Conservation (phyloP, 768 basidiomycete species). For the Harrya chromipes region DNA sequence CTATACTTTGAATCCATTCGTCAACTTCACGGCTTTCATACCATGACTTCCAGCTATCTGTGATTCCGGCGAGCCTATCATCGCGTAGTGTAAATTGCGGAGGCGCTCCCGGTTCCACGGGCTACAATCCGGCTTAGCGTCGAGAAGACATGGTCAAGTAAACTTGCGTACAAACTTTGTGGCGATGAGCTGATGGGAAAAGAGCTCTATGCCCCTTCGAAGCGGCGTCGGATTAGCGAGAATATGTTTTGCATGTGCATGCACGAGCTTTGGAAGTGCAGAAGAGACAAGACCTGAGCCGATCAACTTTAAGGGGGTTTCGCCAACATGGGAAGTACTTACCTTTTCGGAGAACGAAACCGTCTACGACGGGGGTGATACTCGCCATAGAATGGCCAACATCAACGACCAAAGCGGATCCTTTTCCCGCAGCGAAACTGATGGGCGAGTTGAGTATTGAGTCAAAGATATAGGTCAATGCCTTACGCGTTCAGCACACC, state of each 20-base stretch:
- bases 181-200: conserved; percentile 88
- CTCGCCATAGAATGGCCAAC: conserved; percentile 87
- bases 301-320: neutral
- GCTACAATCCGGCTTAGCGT: conserved; percentile 38
- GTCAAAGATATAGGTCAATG: conserved; percentile 22
- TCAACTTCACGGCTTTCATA: conserved; percentile 82
- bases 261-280: conserved; percentile 73
- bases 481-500: conserved; percentile 87
- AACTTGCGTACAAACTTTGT: conserved; percentile 58
- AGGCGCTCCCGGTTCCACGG: conserved; percentile 65
- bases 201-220: conserved; percentile 63
- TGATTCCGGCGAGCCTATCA: conserved; percentile 69
- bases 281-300: conserved; percentile 72
- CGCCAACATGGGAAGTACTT: neutral
- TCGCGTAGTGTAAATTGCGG: conserved; percentile 72
- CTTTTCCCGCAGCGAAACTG: conserved; percentile 95
- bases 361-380: conserved; percentile 94
- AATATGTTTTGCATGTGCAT: conserved; percentile 71
- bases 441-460: conserved; percentile 8
- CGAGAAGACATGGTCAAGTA: neutral
- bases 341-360: conserved; percentile 97
- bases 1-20: conserved; percentile 89
- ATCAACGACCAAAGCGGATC: conserved; percentile 95
- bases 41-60: conserved; percentile 79
- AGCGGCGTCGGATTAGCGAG: conserved; percentile 47